phyloP scores from a whole-genome alignment of 2,329 filamentous ascomycete species.

The Fusarium sp. region DNA sequence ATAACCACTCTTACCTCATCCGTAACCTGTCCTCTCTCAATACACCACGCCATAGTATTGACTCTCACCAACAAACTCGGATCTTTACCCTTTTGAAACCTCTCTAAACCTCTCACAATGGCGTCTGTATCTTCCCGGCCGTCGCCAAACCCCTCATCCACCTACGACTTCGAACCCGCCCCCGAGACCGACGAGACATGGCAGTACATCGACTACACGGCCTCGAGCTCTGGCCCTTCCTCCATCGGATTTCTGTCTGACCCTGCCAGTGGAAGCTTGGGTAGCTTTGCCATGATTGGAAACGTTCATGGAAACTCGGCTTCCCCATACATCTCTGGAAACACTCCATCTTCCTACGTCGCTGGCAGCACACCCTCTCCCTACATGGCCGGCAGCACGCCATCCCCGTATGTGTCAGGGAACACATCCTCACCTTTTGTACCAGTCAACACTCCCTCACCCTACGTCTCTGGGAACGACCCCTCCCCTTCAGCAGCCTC shows the following conservation, averaged over 20 bases:
- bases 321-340: constrained; percentile 20
- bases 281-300: constrained; percentile 60
- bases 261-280: constrained; percentile 62
- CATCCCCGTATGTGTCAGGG: constrained; percentile 24
- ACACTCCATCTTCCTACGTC: constrained; percentile 24
- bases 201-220: constrained; percentile 54
- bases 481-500: constrained; percentile 51
- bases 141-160: constrained; percentile 51
- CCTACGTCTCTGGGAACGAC: constrained; percentile 34
- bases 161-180: constrained; percentile 53
- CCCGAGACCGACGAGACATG: constrained; percentile 57
- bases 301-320: constrained; percentile 41
- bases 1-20: neutral
- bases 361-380: constrained; percentile 20
- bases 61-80: neutral
- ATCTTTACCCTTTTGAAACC: neutral
- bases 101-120: constrained; percentile 35
- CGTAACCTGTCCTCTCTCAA: neutral
- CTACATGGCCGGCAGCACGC: constrained; percentile 18
- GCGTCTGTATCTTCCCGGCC: constrained; percentile 53
- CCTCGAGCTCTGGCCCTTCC: constrained; percentile 48
- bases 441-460: constrained; percentile 21
- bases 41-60: neutral
- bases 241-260: constrained; percentile 60
- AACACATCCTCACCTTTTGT: constrained; percentile 35